These are phyloP conservation scores for Lophium mytilinum DNA, from an alignment of 495 filamentous ascomycete genomes.

Conservation along the genomic window DNA sequence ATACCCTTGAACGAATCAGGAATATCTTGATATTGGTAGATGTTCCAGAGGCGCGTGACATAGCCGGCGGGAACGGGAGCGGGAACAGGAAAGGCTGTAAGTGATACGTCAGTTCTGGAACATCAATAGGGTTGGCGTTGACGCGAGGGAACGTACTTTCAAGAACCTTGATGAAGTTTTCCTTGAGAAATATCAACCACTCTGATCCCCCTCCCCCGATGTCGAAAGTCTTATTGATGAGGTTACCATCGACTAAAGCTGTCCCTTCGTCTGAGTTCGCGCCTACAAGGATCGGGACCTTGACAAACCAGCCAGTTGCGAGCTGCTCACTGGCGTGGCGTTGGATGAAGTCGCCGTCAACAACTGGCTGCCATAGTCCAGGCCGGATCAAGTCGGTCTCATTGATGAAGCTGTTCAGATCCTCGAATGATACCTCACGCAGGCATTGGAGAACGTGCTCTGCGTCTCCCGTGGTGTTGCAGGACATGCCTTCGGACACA, in stretches of 20 bases:
- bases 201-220: not conserved
- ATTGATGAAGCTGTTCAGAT: conserved; percentile 49
- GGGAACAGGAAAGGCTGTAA: not conserved
- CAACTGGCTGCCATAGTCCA: conserved; percentile 33
- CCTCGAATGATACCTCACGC: conserved; percentile 44
- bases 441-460: conserved; percentile 42
- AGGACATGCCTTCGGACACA: conserved; percentile 33
- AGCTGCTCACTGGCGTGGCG: conserved; percentile 31
- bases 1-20: too few relatives aligned
- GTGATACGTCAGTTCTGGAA: conserved; percentile 27
- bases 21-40: not conserved
- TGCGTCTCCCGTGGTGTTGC: conserved; percentile 30
- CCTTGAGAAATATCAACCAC: not conserved
- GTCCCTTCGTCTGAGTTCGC: conserved; percentile 57
- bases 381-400: conserved; percentile 25
- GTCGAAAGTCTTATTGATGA: too few relatives aligned
- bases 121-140: conserved; percentile 19
- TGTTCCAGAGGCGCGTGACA: conserved; percentile 23
- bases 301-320: conserved; percentile 40
- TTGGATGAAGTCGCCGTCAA: conserved; percentile 45
- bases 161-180: conserved; percentile 34
- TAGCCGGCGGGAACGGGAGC: conserved; percentile 36
- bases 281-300: conserved; percentile 51
- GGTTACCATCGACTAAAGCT: conserved; percentile 38
- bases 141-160: conserved; percentile 6